A percentile compares a stretch with the other conserved stretches of the same genome.
Evolutionary conservation across 73 alveolate species (phyloP).

Genomic region (Tetrahymena malaccensis): DNA sequence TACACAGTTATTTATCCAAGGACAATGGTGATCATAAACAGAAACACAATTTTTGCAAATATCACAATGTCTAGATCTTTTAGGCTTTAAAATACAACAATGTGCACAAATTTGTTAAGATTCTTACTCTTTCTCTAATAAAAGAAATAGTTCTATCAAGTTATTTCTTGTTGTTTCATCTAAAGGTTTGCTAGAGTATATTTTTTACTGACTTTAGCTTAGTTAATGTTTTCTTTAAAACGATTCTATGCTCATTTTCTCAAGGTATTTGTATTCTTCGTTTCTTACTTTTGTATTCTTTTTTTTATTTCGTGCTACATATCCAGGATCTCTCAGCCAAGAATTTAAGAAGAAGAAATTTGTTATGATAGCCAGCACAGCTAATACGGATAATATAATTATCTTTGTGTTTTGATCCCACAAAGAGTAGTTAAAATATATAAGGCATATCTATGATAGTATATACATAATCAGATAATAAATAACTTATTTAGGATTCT

Average conservation of each 20-base stretch:
- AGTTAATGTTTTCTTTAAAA: not conserved
- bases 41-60: conserved; percentile 55
- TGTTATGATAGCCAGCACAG: not conserved
- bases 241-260: not conserved
- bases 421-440: not conserved
- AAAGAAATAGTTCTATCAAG: not conserved
- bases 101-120: conserved; percentile 50
- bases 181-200: not conserved
- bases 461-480: not conserved
- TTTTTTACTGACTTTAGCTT: not conserved
- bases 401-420: not conserved
- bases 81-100: conserved; percentile 51
- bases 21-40: conserved; percentile 66
- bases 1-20: conserved; percentile 57
- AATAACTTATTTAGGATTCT: not conserved
- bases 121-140: conserved; percentile 11
- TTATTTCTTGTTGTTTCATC: not conserved
- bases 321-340: conserved; percentile 31
- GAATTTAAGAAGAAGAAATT: conserved; percentile 14
- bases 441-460: not conserved
- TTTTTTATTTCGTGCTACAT: not conserved
- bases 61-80: conserved; percentile 61
- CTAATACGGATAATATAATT: not conserved
- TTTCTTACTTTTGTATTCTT: not conserved
- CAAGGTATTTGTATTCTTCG: not conserved